Percentiles rank a stretch among this genome's conserved stretches.
Conservation (phyloP, 352 stramenopile species). For the Pythium brachiatum region DNA sequence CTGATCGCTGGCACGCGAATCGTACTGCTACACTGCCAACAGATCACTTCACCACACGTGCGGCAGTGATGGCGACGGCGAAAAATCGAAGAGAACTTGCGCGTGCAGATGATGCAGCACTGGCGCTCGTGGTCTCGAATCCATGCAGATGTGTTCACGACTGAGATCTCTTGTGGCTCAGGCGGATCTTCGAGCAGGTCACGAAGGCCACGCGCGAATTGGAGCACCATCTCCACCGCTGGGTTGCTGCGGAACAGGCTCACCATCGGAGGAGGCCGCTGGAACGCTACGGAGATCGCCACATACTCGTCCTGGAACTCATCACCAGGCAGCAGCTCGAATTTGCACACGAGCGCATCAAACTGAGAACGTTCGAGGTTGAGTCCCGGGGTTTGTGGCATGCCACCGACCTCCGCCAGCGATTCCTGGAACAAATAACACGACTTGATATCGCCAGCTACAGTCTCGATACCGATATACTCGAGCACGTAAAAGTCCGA, state of each 20-base stretch:
- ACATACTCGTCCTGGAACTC: conserved; percentile 77
- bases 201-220: conserved; percentile 74
- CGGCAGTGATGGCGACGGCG: conserved; percentile 86
- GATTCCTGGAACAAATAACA: conserved; percentile 88
- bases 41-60: conserved; percentile 87
- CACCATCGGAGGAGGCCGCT: conserved; percentile 77
- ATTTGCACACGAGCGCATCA: conserved; percentile 84
- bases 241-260: conserved; percentile 82
- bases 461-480: conserved; percentile 84
- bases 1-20: conserved; percentile 83
- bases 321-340: conserved; percentile 60
- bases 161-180: conserved; percentile 76
- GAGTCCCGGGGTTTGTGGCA: conserved; percentile 75
- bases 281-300: conserved; percentile 83
- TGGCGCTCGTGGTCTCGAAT: conserved; percentile 84
- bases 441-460: conserved; percentile 69
- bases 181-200: conserved; percentile 77
- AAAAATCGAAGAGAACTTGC: conserved; percentile 82
- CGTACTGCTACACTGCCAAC: conserved; percentile 83
- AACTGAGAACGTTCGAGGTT: conserved; percentile 84
- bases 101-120: conserved; percentile 80
- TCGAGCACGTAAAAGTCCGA: conserved; percentile 87
- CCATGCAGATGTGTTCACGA: conserved; percentile 79
- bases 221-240: conserved; percentile 78
- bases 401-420: conserved; percentile 75